Percentiles rank a stretch among this genome's conserved stretches.
These are phyloP conservation scores for Trichophyton rubrum DNA, from an alignment of 2,329 filamentous ascomycete genomes.

Conservation along the genomic window DNA sequence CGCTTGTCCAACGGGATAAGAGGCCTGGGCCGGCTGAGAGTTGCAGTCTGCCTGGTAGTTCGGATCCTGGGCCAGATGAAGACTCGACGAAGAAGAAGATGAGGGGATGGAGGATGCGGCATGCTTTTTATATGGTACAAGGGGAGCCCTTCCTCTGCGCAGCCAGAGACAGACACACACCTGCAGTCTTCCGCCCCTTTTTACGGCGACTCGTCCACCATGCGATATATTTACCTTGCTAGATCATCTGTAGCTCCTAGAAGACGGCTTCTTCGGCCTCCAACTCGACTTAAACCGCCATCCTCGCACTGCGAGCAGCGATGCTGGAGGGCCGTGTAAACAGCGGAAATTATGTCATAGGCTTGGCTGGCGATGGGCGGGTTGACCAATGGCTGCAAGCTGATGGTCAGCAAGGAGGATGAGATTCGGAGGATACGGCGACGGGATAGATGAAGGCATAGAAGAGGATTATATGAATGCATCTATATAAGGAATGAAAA, in stretches of 20 bases:
- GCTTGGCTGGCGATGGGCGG: background rate
- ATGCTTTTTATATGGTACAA: background rate
- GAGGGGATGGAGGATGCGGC: background rate
- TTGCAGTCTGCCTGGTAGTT: background rate
- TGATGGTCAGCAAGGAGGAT: background rate
- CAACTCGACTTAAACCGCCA: background rate
- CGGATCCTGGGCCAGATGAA: background rate
- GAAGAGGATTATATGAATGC: background rate
- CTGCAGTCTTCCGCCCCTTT: background rate
- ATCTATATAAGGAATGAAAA: background rate
- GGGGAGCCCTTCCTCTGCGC: background rate
- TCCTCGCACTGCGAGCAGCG: background rate
- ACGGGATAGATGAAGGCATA: background rate
- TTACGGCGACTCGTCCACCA: background rate
- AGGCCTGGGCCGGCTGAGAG: background rate
- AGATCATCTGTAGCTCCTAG: background rate
- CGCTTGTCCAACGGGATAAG: background rate
- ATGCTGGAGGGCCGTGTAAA: background rate
- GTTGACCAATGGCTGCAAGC: background rate
- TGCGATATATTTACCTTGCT: background rate
- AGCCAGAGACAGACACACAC: background rate
- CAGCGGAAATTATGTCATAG: background rate
- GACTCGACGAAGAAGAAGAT: background rate
- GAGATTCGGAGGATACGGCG: background rate
- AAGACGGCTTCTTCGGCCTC: background rate